Percentiles rank a stretch among this genome's conserved stretches.
These are phyloP conservation scores for Mycena chlorophos DNA, from an alignment of 768 basidiomycete genomes.

Conservation along the genomic window DNA sequence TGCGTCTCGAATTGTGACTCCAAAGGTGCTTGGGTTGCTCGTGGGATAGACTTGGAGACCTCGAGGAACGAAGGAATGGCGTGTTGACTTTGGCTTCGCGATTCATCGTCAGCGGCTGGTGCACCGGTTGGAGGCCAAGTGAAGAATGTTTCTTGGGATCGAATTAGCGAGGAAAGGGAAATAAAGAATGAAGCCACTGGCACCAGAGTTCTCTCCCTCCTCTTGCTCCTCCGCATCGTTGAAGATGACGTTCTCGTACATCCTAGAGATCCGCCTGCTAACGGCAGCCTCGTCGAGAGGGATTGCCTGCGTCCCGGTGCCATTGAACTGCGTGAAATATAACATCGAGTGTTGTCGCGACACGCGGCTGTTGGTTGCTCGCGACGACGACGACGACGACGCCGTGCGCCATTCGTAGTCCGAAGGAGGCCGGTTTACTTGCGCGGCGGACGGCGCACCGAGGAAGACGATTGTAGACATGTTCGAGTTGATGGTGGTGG, in stretches of 20 bases:
- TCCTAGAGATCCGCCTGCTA: conserved; percentile 63
- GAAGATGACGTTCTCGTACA: conserved; percentile 77
- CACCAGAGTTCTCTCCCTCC: conserved; percentile 17
- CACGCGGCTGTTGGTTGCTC: conserved; percentile 6
- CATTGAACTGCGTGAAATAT: neutral
- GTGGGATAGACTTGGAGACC: conserved; percentile 18
- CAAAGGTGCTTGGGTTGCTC: conserved; percentile 18
- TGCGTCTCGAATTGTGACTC: conserved; percentile 28
- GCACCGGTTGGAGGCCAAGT: conserved; percentile 57
- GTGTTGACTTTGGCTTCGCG: conserved; percentile 22
- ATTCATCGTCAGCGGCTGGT: conserved; percentile 18
- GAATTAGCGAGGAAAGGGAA: conserved; percentile 28
- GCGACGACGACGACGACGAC: conserved; percentile 18
- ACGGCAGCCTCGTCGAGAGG: conserved; percentile 64
- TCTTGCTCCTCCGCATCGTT: conserved; percentile 43
- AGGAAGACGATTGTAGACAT: conserved; percentile 22
- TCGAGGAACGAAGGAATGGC: conserved; percentile 32
- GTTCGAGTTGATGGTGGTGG: too few relatives aligned
- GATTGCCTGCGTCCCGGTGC: conserved; percentile 33
- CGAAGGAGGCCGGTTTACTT: conserved; percentile 12
- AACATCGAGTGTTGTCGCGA: conserved; percentile 22
- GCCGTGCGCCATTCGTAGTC: conserved; percentile 28
- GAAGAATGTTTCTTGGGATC: conserved; percentile 52
- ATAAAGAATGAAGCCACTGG: neutral
- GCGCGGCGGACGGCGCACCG: conserved; percentile 17